Percentiles rank a stretch among this genome's conserved stretches.
These are phyloP conservation scores for Polytolypa hystricis DNA, from an alignment of 2,329 filamentous ascomycete species.

Conservation along the genomic window DNA sequence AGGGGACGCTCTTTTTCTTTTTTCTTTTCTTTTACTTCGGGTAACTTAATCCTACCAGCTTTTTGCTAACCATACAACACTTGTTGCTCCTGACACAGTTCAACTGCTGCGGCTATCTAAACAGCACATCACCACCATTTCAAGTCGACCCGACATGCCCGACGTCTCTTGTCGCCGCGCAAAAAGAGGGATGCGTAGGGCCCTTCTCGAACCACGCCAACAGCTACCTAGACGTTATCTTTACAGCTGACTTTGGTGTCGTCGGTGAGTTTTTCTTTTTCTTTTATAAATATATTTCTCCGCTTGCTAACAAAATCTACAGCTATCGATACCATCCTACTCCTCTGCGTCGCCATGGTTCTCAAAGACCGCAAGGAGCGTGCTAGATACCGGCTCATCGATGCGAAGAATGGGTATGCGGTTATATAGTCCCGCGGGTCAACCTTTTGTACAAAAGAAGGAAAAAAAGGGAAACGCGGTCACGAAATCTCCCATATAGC, in stretches of 20 bases:
- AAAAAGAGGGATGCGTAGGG: slow-evolving; percentile 57
- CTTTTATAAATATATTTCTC: not conserved
- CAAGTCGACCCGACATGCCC: slow-evolving; percentile 57
- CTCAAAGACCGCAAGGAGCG: slow-evolving; percentile 72
- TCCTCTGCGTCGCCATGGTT: slow-evolving; percentile 62
- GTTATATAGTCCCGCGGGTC: slow-evolving; percentile 33
- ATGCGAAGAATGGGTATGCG: slow-evolving; percentile 59
- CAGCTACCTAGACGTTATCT: slow-evolving; percentile 61
- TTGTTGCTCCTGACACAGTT: too few relatives aligned
- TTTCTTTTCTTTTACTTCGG: too few relatives aligned
- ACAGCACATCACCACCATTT: slow-evolving; percentile 61
- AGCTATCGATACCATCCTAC: slow-evolving; percentile 54
- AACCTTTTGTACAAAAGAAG: too few relatives aligned
- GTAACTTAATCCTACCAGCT: too few relatives aligned
- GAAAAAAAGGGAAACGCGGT: too few relatives aligned
- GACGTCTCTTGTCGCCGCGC: slow-evolving; percentile 58
- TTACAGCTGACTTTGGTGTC: slow-evolving; percentile 69
- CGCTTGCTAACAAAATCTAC: slow-evolving; percentile 1
- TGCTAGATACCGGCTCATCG: slow-evolving; percentile 67
- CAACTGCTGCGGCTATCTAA: slow-evolving; percentile 68
- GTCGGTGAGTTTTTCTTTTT: slow-evolving; percentile 42
- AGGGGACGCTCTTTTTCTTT: too few relatives aligned
- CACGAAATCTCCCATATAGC: too few relatives aligned
- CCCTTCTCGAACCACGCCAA: slow-evolving; percentile 60
- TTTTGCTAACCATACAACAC: too few relatives aligned